A percentile compares a stretch with the other conserved stretches of the same genome.
phyloP scores from a whole-genome alignment of 768 basidiomycete species.

The Chalciporus pseudorubinellus region DNA sequence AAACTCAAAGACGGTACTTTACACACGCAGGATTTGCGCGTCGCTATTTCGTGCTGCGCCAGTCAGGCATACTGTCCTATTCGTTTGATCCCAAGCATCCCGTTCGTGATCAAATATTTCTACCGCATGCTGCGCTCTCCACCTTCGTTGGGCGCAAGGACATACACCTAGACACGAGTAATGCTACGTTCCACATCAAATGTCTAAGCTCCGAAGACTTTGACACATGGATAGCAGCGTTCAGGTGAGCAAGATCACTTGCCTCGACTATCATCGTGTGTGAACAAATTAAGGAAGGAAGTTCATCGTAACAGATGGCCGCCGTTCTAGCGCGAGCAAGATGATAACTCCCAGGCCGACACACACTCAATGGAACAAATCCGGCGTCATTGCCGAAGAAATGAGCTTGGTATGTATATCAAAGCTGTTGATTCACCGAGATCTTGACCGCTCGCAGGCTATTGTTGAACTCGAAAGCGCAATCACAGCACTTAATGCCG shows the following conservation, averaged over 20 bases:
- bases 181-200: constrained; percentile 79
- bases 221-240: constrained; percentile 67
- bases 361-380: constrained; percentile 47
- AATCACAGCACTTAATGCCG: constrained; percentile 42
- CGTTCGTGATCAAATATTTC: constrained; percentile 63
- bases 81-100: constrained; percentile 71
- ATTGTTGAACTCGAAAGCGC: constrained; percentile 58
- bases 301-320: constrained; percentile 47
- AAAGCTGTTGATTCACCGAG: not conserved
- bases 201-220: constrained; percentile 73
- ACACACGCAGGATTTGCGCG: constrained; percentile 68
- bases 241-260: constrained; percentile 49
- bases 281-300: constrained; percentile 43
- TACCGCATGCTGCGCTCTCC: constrained; percentile 74
- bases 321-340: constrained; percentile 35
- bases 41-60: constrained; percentile 71
- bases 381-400: constrained; percentile 57
- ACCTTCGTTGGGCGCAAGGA: constrained; percentile 71
- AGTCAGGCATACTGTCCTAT: constrained; percentile 71
- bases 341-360: constrained; percentile 40
- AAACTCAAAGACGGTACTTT: not conserved
- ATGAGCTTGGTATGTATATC: constrained; percentile 55
- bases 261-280: constrained; percentile 10
- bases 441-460: constrained; percentile 38
- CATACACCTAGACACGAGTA: constrained; percentile 76